phyloP scores from a whole-genome alignment of 352 stramenopile genomes.

The Peronospora farinosa region DNA sequence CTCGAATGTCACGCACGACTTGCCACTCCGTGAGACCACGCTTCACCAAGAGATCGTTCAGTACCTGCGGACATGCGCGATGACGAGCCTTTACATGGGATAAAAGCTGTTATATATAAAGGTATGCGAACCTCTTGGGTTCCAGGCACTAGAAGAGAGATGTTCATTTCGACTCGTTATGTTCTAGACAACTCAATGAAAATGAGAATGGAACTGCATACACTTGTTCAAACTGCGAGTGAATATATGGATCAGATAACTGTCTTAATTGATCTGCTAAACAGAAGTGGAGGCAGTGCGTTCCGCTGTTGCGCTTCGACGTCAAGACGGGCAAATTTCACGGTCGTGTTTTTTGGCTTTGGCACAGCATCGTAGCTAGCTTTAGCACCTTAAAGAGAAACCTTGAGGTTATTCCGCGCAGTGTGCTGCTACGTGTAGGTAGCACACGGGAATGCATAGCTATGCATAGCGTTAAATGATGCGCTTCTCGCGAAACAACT shows the following conservation, averaged over 20 bases:
- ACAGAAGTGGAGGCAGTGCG: too few relatives aligned
- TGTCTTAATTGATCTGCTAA: too few relatives aligned
- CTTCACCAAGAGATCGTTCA: constrained; percentile 38
- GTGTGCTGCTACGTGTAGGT: neutral
- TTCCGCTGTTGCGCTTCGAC: too few relatives aligned
- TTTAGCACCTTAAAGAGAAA: too few relatives aligned
- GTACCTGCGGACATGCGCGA: constrained; percentile 22
- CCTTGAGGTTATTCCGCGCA: too few relatives aligned
- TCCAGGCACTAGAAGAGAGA: constrained; percentile 5
- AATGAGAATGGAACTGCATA: constrained; percentile 4
- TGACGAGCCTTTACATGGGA: neutral
- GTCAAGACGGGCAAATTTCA: too few relatives aligned
- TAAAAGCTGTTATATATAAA: neutral
- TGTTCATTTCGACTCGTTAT: constrained; percentile 8
- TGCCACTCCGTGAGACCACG: constrained; percentile 34
- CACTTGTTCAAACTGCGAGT: neutral
- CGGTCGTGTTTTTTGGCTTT: too few relatives aligned
- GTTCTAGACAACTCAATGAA: constrained; percentile 1
- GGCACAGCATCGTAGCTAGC: too few relatives aligned
- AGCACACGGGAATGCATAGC: neutral
- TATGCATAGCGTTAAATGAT: constrained; percentile 29
- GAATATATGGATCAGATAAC: neutral
- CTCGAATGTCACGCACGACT: constrained; percentile 16
- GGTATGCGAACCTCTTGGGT: constrained; percentile 19
- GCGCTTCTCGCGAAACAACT: constrained; percentile 52